Evolutionary conservation across 805 yeast genomes (phyloP).

Genomic region (Saturnispora silvae): DNA sequence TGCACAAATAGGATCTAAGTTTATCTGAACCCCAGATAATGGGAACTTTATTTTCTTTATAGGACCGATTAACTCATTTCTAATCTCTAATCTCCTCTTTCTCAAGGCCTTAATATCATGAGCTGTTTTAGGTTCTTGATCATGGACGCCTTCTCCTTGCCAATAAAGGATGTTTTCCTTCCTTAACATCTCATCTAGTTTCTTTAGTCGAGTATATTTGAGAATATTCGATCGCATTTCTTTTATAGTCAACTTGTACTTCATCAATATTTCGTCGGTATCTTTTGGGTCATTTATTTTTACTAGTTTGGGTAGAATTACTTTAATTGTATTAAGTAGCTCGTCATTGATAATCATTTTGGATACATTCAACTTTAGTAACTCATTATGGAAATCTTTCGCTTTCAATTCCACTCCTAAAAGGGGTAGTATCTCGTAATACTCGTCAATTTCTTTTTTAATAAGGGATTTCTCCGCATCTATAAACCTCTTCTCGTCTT

Average conservation of each 20-base stretch:
- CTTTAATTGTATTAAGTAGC: conserved; percentile 6
- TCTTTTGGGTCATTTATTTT: conserved; percentile 38
- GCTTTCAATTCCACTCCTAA: conserved; percentile 19
- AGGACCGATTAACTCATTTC: conserved; percentile 27
- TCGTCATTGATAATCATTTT: conserved; percentile 10
- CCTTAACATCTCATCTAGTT: conserved; percentile 23
- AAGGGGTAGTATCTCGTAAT: conserved; percentile 34
- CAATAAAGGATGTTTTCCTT: conserved; percentile 7
- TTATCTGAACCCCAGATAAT: conserved; percentile 28
- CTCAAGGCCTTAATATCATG: conserved; percentile 1
- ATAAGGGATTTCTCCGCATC: conserved; percentile 43
- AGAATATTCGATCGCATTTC: conserved; percentile 32
- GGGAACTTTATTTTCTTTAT: conserved; percentile 27
- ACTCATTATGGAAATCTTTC: conserved; percentile 7
- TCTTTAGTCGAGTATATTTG: conserved; percentile 32
- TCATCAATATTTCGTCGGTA: conserved; percentile 38
- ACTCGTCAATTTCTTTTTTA: conserved; percentile 46
- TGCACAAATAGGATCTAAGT: conserved; percentile 30
- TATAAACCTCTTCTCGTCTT: conserved; percentile 53
- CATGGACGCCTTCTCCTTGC: background rate
- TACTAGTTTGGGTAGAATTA: conserved; percentile 27
- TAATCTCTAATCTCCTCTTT: conserved; percentile 1
- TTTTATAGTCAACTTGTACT: conserved; percentile 39
- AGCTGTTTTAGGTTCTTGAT: conserved; percentile 4
- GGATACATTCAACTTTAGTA: conserved; percentile 7